Evolutionary conservation across 73 alveolate genomes (phyloP).

Genomic region (Paramecium sexaurelia): DNA sequence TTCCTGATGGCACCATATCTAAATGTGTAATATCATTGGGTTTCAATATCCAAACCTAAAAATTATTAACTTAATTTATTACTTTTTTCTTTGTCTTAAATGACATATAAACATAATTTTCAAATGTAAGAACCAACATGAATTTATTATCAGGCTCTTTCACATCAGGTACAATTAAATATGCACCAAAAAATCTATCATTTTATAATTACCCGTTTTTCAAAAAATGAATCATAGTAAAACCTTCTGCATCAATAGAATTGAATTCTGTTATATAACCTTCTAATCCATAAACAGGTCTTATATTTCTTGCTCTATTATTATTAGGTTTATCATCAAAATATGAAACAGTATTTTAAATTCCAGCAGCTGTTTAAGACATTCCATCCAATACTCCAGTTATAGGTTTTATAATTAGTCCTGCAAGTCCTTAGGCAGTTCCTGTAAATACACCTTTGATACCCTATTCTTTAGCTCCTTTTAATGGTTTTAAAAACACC

Average conservation of each 20-base stretch:
- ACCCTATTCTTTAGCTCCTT: conserved; percentile 64
- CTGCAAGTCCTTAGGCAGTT: conserved; percentile 56
- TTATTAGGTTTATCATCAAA: conserved; percentile 63
- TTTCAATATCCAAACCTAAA: conserved; percentile 1
- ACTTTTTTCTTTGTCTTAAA: conserved; percentile 15
- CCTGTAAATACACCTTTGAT: conserved; percentile 48
- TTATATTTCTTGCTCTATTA: conserved; percentile 42
- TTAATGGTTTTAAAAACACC: conserved; percentile 49
- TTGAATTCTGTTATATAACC: conserved; percentile 46
- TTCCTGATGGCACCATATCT: background rate
- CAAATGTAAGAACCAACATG: background rate
- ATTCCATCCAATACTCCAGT: conserved; percentile 63
- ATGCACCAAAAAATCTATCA: background rate
- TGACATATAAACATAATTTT: conserved; percentile 5
- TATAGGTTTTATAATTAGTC: conserved; percentile 59
- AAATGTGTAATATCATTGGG: background rate
- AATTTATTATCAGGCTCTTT: background rate
- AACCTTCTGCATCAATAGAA: conserved; percentile 50
- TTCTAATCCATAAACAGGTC: conserved; percentile 61
- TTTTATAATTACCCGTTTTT: background rate
- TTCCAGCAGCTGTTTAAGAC: conserved; percentile 55
- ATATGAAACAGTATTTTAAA: conserved; percentile 19
- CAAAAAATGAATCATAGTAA: conserved; percentile 23
- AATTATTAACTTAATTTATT: background rate
- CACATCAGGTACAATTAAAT: background rate